phyloP scores from a whole-genome alignment of 192 early-diverging fungal genomes.

The Martensiomyces pterosporus region DNA sequence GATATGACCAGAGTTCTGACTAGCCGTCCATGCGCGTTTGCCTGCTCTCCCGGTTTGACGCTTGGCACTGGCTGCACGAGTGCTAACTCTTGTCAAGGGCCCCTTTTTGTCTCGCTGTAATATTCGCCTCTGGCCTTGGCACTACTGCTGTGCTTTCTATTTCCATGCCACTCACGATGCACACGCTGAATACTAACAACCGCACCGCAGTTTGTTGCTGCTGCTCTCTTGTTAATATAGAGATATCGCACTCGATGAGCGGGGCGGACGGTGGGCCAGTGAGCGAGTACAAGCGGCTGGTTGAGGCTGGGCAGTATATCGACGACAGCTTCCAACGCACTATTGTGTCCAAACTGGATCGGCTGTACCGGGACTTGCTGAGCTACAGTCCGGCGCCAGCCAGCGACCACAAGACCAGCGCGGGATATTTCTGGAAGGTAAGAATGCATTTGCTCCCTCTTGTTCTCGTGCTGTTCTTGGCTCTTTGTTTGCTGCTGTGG shows the following conservation, averaged over 20 bases:
- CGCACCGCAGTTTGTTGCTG: too few species aligned
- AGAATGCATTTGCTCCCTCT: background rate
- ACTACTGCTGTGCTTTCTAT: too few species aligned
- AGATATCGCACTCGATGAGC: too few species aligned
- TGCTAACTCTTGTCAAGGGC: too few species aligned
- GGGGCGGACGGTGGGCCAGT: constrained; percentile 31
- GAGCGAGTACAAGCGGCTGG: constrained; percentile 34
- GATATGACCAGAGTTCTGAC: too few species aligned
- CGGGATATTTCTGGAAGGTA: constrained; percentile 39
- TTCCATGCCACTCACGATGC: too few species aligned
- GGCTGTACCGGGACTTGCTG: constrained; percentile 60
- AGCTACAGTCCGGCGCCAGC: constrained; percentile 53
- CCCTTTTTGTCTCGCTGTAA: background rate
- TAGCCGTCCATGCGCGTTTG: too few species aligned
- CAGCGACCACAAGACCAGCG: constrained; percentile 1
- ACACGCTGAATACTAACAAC: too few species aligned
- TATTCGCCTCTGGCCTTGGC: background rate
- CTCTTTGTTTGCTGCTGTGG: too few species aligned
- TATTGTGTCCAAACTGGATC: constrained; percentile 62
- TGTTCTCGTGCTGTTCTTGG: background rate
- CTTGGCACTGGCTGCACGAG: too few species aligned
- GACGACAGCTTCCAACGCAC: constrained; percentile 65
- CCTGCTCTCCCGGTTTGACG: too few species aligned
- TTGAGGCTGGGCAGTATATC: constrained; percentile 54
- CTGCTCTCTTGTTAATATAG: too few species aligned